phyloP scores from a whole-genome alignment of 768 basidiomycete species.

The Russula virescens region DNA sequence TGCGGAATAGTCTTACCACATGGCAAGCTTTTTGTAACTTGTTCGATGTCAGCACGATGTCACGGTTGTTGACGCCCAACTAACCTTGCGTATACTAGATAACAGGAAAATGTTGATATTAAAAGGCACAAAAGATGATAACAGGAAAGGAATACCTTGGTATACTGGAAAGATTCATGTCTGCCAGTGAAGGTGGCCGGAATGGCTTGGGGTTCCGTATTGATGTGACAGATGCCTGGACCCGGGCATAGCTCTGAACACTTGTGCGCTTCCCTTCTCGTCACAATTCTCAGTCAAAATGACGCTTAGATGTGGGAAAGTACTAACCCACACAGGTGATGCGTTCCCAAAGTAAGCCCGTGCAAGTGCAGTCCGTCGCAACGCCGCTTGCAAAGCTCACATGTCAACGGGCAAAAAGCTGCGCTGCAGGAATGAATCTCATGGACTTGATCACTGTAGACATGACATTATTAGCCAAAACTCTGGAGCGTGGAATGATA shows the following conservation, averaged over 20 bases:
- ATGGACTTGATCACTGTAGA: constrained; percentile 41
- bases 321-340: constrained; percentile 55
- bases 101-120: not conserved
- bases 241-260: constrained; percentile 42
- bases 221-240: constrained; percentile 51
- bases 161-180: constrained; percentile 59
- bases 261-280: constrained; percentile 44
- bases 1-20: constrained; percentile 46
- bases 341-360: constrained; percentile 34
- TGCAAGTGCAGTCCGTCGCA: constrained; percentile 50
- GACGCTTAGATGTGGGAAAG: not conserved
- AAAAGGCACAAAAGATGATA: not conserved
- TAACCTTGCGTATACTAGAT: constrained; percentile 50
- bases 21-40: constrained; percentile 46
- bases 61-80: not conserved
- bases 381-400: constrained; percentile 50
- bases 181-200: constrained; percentile 56
- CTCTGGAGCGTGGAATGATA: not conserved
- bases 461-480: not conserved
- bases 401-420: constrained; percentile 47
- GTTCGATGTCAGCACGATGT: not conserved
- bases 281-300: not conserved
- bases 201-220: constrained; percentile 52
- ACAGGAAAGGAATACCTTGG: constrained; percentile 41
- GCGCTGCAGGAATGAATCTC: constrained; percentile 45